phyloP scores from a whole-genome alignment of 257 asterid genomes.

The Cordia subcordata region DNA sequence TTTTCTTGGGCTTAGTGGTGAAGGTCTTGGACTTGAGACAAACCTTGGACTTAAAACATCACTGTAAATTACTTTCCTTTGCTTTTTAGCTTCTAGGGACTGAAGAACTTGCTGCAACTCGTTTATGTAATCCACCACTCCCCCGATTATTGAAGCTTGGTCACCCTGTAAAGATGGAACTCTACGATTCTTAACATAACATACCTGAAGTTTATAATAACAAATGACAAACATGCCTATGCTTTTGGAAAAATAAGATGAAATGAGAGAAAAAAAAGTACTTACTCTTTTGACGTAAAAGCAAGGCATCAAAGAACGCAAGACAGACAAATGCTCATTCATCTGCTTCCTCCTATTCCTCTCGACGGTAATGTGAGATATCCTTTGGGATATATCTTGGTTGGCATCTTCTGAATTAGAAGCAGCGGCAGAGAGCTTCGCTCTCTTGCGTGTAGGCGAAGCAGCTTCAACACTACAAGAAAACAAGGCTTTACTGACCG shows the following conservation, averaged over 20 bases:
- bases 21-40: conserved; percentile 48
- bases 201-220: too few relatives aligned
- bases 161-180: too few relatives aligned
- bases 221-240: too few relatives aligned
- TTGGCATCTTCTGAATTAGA: conserved; percentile 28
- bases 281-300: conserved; percentile 74
- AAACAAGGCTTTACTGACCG: too few relatives aligned
- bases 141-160: conserved; percentile 94
- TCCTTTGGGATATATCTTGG: conserved; percentile 2
- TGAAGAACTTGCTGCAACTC: conserved; percentile 75
- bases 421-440: conserved; percentile 23
- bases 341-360: conserved; percentile 83
- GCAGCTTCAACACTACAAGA: conserved; percentile 16
- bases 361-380: conserved; percentile 70
- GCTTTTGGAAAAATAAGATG: too few relatives aligned
- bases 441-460: conserved; percentile 42
- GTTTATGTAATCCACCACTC: conserved; percentile 77
- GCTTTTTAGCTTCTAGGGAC: conserved; percentile 79
- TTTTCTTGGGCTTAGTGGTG: conserved; percentile 58
- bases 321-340: conserved; percentile 69
- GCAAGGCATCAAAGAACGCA: conserved; percentile 81
- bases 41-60: conserved; percentile 65
- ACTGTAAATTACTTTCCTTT: conserved; percentile 51
- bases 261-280: not conserved
- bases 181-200: too few relatives aligned